Evolutionary conservation across 2,329 filamentous ascomycete species (phyloP).

Genomic region (Penicillium sp.): DNA sequence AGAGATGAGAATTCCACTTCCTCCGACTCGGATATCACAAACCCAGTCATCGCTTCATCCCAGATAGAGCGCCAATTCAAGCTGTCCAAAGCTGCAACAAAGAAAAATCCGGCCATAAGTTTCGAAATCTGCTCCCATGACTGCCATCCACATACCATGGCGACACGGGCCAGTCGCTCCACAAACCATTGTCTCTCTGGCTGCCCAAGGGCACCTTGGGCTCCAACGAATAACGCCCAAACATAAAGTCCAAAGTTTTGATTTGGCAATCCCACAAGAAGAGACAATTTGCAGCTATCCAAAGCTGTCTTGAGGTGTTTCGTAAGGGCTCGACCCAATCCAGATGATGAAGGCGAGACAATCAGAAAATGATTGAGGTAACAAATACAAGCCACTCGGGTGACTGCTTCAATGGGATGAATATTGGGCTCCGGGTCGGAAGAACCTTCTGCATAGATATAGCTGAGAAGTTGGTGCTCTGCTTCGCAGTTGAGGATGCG

Average conservation of each 20-base stretch:
- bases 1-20: conserved; percentile 8
- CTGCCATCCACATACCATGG: conserved; percentile 24
- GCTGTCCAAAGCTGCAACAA: conserved; percentile 19
- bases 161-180: conserved; percentile 20
- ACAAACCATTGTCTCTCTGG: conserved; percentile 27
- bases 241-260: conserved; percentile 22
- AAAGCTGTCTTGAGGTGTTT: conserved; percentile 23
- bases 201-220: conserved; percentile 25
- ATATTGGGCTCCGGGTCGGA: conserved; percentile 7
- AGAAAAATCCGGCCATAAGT: conserved; percentile 25
- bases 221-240: conserved; percentile 30
- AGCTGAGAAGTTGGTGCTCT: conserved; percentile 34
- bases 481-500: conserved; percentile 28
- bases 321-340: conserved; percentile 29
- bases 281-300: conserved; percentile 13
- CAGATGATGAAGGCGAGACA: conserved; percentile 27
- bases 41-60: conserved; percentile 23
- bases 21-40: conserved; percentile 14
- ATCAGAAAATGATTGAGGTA: conserved; percentile 29
- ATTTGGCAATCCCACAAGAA: conserved; percentile 12
- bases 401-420: conserved; percentile 25
- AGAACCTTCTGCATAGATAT: conserved; percentile 22
- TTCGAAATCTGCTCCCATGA: conserved; percentile 24
- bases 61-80: conserved; percentile 25
- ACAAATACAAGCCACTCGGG: conserved; percentile 26